These are phyloP conservation scores for Phytophthora tubulina DNA, from an alignment of 352 stramenopile species.

Conservation along the genomic window DNA sequence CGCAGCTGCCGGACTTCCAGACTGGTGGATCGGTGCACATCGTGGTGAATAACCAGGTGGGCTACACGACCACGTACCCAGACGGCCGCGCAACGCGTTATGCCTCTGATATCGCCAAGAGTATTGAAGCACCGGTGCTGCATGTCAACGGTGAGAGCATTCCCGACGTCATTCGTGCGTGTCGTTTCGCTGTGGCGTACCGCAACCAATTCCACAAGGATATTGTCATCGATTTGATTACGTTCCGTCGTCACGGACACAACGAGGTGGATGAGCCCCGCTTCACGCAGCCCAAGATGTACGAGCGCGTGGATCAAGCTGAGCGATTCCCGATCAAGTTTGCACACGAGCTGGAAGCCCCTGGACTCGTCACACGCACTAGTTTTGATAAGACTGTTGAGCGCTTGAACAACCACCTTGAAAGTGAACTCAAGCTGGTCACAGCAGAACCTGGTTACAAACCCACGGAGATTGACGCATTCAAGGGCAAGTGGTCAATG, in stretches of 20 bases:
- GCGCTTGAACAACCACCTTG: conserved; percentile 69
- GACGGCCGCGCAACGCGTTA: conserved; percentile 87
- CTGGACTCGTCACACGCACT: conserved; percentile 62
- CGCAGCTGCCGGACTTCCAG: conserved; percentile 80
- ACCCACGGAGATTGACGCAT: conserved; percentile 76
- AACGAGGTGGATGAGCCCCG: conserved; percentile 92
- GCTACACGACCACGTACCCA: conserved; percentile 88
- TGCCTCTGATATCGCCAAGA: conserved; percentile 87
- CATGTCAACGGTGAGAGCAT: conserved; percentile 92
- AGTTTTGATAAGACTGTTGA: conserved; percentile 71
- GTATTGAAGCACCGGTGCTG: conserved; percentile 82
- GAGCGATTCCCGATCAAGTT: conserved; percentile 80
- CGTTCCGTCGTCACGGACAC: conserved; percentile 89
- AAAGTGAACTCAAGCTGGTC: conserved; percentile 67
- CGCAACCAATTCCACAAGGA: conserved; percentile 89
- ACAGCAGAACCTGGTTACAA: conserved; percentile 58
- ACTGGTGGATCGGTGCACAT: conserved; percentile 86
- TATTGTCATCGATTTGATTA: conserved; percentile 87
- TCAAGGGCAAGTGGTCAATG: conserved; percentile 73
- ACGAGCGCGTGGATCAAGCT: conserved; percentile 71
- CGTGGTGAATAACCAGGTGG: conserved; percentile 93
- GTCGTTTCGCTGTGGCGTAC: conserved; percentile 79
- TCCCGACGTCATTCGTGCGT: conserved; percentile 77
- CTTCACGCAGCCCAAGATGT: conserved; percentile 92
- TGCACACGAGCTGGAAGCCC: conserved; percentile 66